These are phyloP conservation scores for Immersiella caudata DNA, from an alignment of 495 filamentous ascomycete genomes.

Conservation along the genomic window DNA sequence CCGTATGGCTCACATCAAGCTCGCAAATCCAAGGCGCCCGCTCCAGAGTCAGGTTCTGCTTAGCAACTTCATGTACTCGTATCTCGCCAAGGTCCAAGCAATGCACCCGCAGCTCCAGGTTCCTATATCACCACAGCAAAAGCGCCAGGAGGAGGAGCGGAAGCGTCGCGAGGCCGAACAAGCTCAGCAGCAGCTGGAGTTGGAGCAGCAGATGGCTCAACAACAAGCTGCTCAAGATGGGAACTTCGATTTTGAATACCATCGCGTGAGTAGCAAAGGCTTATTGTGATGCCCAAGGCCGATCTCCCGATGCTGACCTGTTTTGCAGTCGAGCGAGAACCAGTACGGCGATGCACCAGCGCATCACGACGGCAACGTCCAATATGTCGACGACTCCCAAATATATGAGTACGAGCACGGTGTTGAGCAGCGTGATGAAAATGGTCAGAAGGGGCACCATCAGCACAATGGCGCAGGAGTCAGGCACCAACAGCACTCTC, in stretches of 20 bases:
- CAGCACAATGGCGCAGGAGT: constrained; percentile 17
- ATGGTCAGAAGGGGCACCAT: constrained; percentile 5
- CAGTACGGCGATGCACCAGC: constrained; percentile 47
- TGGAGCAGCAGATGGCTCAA: constrained; percentile 54
- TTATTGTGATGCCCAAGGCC: not conserved
- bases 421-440: constrained; percentile 32
- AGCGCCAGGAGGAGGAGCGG: constrained; percentile 63
- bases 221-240: constrained; percentile 47
- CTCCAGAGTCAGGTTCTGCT: constrained; percentile 94
- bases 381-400: constrained; percentile 51
- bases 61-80: constrained; percentile 99
- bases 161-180: constrained; percentile 66
- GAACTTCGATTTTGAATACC: constrained; percentile 53
- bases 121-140: constrained; percentile 65
- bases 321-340: constrained; percentile 37
- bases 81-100: constrained; percentile 96
- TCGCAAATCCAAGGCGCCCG: constrained; percentile 91
- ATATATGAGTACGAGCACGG: constrained; percentile 55
- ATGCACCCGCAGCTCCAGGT: constrained; percentile 94
- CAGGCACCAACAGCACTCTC: constrained; percentile 22
- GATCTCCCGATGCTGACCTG: constrained; percentile 21
- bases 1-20: constrained; percentile 97
- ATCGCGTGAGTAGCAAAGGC: constrained; percentile 50
- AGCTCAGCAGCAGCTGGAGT: constrained; percentile 50
- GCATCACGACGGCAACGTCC: constrained; percentile 38